These are phyloP conservation scores for Monosporascus sp. DNA, from an alignment of 2,329 filamentous ascomycete species.

Conservation along the genomic window DNA sequence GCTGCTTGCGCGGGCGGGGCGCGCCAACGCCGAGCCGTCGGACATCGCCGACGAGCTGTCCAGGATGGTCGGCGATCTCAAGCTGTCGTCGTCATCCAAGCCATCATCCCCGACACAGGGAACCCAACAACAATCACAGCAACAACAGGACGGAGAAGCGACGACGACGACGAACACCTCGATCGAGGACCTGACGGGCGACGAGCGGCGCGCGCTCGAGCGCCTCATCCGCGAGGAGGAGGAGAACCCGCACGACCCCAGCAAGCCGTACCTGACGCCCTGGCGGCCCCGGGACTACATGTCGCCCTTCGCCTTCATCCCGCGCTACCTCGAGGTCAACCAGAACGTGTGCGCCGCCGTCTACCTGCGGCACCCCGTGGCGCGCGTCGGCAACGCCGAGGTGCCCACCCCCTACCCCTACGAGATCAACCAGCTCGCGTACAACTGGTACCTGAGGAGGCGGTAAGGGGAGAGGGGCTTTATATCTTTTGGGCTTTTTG, in stretches of 20 bases:
- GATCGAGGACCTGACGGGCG: constrained; percentile 40
- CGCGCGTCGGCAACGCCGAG: constrained; percentile 72
- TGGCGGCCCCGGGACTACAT: constrained; percentile 86
- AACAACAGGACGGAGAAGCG: constrained; percentile 37
- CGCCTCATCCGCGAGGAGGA: constrained; percentile 56
- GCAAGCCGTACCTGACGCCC: constrained; percentile 84
- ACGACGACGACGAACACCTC: constrained; percentile 1
- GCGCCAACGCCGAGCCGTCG: constrained; percentile 25
- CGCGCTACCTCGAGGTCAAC: constrained; percentile 93
- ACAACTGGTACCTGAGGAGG: constrained; percentile 89
- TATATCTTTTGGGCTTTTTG: too few species aligned
- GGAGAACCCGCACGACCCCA: constrained; percentile 70
- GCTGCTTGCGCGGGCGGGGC: constrained; percentile 51
- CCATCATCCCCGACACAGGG: constrained; percentile 14
- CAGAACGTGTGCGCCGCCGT: constrained; percentile 95
- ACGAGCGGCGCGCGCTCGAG: constrained; percentile 50
- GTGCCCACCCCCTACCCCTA: constrained; percentile 77
- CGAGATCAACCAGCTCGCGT: constrained; percentile 71
- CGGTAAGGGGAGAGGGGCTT: constrained; percentile 44
- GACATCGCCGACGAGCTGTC: constrained; percentile 51
- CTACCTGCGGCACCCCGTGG: constrained; percentile 90
- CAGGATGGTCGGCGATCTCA: constrained; percentile 42
- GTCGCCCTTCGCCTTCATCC: constrained; percentile 90
- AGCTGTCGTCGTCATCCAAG: constrained; percentile 21
- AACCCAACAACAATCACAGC: constrained; percentile 17